Evolutionary conservation across 2,329 filamentous ascomycete genomes (phyloP), one percentile per base, ranked within the genome.

Genomic region (Ophiostoma quercus): DNA sequence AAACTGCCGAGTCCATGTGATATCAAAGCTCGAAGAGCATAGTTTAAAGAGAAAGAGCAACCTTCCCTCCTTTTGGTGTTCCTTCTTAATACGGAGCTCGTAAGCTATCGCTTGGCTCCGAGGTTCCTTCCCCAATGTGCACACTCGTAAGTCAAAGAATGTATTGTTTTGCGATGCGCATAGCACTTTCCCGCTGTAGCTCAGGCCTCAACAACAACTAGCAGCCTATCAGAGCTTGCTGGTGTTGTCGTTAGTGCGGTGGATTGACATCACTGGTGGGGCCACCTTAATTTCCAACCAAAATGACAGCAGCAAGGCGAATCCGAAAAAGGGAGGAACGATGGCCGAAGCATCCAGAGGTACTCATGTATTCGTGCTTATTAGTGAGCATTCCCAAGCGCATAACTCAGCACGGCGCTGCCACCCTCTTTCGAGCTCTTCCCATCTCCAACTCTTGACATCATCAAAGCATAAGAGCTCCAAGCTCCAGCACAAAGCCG

Each of bases 261-360:
- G 51, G 51, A 25, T 57, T 68, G 68, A 73, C 72, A 72, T 72
- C 72, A 72, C 68, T 54, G 65, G 72, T 71, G 72, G 72, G 63
- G 66, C 63, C 25, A 34, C 69, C 65, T 65, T 65, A 65, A 72
- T 71, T 69, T 73, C 63, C 63, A 66, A 57, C 69, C 67, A 62
- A 67, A 65, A 39, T 39, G 16, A 66, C 39, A 41, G 47, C 25
- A 14, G 63, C 16, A 60, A 11, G 37, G 65, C 34, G 37, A 62
- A 37, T 37, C 25, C 14, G 43, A 66, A 60, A 66, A 70, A 68
- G 62, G 67, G 69, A 70, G 60, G 43, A 22, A 39, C 34, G 34
- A 65, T 39, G 32, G 19, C 32, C 32, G 32, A 11, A 37, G n/a
- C n/a, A 57, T 37, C 25, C 29, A 19, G 29, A n/a, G 2, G 32